Evolutionary conservation across 805 yeast species (phyloP), one percentile per base, ranked within the genome.

Genomic region (Kodamaea kakaduensis): DNA sequence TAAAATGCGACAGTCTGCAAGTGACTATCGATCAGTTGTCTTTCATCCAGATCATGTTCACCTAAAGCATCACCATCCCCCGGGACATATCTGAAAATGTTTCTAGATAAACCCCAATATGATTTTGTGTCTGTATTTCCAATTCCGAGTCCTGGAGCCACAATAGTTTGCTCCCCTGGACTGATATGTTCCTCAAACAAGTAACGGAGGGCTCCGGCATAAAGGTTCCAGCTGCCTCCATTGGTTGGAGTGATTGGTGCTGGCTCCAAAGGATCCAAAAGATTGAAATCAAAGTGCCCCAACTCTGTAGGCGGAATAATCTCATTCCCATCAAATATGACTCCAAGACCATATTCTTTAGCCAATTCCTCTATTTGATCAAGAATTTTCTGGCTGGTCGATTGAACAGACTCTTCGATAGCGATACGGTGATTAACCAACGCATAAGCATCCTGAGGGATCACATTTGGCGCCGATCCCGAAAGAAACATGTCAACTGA

Each of bases 401-500:
- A 43, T 3, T 46, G 47, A 9, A 69, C 64, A 6, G 65, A 38
- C 31, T 61, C 62, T 40, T 70, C 78, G 16, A 71, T 47, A 2
- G 75, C 69, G 30, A 73, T 63, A 34, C 78, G 50, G 23, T 69
- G 69, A 50, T 73, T 71, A 13, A 72, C 61, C 15, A 59, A 48
- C 4, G 68, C 56, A 5, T 60, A 57, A 5, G 62, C 77, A 44
- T 59, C 59, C 40, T 73, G 77, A 1, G 78, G 78, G 17, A 73
- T 57, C 1, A 76, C 74, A 44, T 73, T 73, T 1, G 69, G 50
- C 46, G 73, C 73, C n/a, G 57, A 64, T 2, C 78, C 78, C 8
- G 78, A 77, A 6, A 43, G 24, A 24, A 73, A 56, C 4, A 72
- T 56, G 47, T 73, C 77, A 13, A 60, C 55, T 3, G 77, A 75